Conservation (phyloP, 495 filamentous ascomycete genomes). For the Neurospora sp. region DNA sequence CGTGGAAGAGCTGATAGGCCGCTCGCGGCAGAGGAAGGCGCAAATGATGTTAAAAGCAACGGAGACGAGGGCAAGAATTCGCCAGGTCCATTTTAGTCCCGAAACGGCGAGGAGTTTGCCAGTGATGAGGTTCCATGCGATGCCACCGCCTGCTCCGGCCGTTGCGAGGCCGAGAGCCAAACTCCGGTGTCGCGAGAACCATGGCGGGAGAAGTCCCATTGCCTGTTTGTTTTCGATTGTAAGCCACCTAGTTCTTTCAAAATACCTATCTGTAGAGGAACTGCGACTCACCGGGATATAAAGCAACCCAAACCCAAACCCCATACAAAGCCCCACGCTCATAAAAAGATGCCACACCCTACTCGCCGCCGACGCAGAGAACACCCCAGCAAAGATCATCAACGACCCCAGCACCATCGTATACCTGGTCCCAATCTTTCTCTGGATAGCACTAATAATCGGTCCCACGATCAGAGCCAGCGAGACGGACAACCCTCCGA, state of each 20-base stretch:
- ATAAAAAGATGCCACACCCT: conserved; percentile 61
- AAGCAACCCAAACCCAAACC: conserved; percentile 61
- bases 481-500: conserved; percentile 57
- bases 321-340: conserved; percentile 60
- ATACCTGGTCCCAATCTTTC: conserved; percentile 38
- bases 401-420: conserved; percentile 46
- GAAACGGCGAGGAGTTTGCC: conserved; percentile 45
- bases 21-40: conserved; percentile 46
- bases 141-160: conserved; percentile 55
- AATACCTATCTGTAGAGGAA: not conserved
- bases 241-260: not conserved
- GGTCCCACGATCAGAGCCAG: conserved; percentile 50
- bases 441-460: conserved; percentile 43
- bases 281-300: conserved; percentile 44
- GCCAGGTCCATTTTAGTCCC: conserved; percentile 47
- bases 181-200: conserved; percentile 54
- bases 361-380: conserved; percentile 47
- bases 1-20: conserved; percentile 38
- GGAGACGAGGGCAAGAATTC: conserved; percentile 44
- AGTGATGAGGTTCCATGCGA: conserved; percentile 43
- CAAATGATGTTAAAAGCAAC: conserved; percentile 44
- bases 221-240: conserved; percentile 5
- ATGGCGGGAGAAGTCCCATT: conserved; percentile 57
- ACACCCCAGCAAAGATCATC: conserved; percentile 42
- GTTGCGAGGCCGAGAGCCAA: conserved; percentile 60